Percentiles rank a stretch among this genome's conserved stretches.
Conservation (phyloP, 139 green algal genomes). For the Coccomyxa sp. region DNA sequence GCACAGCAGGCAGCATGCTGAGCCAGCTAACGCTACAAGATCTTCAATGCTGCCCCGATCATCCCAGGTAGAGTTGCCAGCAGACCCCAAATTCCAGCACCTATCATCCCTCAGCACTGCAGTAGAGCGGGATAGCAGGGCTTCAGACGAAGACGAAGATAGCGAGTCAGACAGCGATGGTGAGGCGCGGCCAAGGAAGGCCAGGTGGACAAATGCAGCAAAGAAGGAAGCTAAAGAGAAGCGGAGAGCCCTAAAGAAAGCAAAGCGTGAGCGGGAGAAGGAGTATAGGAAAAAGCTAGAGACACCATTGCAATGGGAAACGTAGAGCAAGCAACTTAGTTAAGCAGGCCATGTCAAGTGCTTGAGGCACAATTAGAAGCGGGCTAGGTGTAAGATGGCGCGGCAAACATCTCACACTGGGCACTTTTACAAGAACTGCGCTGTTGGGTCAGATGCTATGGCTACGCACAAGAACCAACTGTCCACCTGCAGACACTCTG, state of each 20-base stretch:
- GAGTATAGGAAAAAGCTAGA: not conserved
- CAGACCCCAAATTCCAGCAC: not conserved
- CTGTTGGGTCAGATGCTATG: no score
- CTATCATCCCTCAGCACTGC: not conserved
- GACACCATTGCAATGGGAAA: not conserved
- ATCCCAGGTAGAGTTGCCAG: no score
- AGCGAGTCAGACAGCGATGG: not conserved
- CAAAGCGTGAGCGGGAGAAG: not conserved
- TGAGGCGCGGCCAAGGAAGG: not conserved
- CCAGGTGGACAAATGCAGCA: not conserved
- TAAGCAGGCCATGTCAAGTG: not conserved
- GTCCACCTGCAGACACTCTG: no score
- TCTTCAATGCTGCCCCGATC: no score
- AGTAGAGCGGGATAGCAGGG: not conserved
- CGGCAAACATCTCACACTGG: not conserved
- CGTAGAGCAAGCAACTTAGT: not conserved
- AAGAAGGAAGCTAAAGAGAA: not conserved
- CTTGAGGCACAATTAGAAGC: not conserved
- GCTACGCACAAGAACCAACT: no score
- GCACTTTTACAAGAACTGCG: no score
- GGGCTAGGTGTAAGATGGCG: not conserved
- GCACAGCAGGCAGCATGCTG: no score
- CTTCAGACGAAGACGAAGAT: not conserved
- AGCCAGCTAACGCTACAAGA: no score
- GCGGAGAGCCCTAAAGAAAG: not conserved